Evolutionary conservation across 306 rosid species (phyloP), one percentile per base, ranked within the genome.

Genomic region (Trichosanthes cucumerina): DNA sequence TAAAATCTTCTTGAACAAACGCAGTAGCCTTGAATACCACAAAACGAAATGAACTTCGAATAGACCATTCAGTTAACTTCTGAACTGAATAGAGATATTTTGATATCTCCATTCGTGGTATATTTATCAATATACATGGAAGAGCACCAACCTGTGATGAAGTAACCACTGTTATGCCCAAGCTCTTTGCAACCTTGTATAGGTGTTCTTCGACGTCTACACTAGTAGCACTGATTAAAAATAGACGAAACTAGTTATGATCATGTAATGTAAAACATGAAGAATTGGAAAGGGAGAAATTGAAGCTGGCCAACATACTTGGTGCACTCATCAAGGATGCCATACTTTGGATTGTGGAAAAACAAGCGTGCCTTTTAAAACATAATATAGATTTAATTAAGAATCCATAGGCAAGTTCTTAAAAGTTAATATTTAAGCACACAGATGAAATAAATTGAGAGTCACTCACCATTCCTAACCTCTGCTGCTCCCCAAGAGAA

Each of bases 401-500:
- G 34, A 5, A 75, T 43, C 18, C 50, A 23, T 78, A 63, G 53
- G 53, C 73, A 28, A 63, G 39, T 65, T 36, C 41, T 58, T 38
- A 33, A 80, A 49, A 82, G 81, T 49, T 81, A 81, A 70, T 62
- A 82, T 34, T 72, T 7, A 26, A 24, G 58, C 41, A 26, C 41
- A 72, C 58, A 46, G 41, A 72, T 47, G 36, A 46, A 14, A 72
- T 24, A 72, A 72, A 18, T 72, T 77, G 79, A 58, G 5, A 19
- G 33, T 50, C 49, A 66, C 94, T 79, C 82, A 95, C 99, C 99
- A 95, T 95, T 86, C 99, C 99, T 76, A 95, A 85, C 79, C 99
- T 91, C 91, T 95, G 99, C 86, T 95, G 99, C 85, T 95, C 99
- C 43, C 99, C 99, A 60, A 95, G 96, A 62, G 99, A 95, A 33